phyloP scores from a whole-genome alignment of 2,329 filamentous ascomycete species.

The Fusarium phyllophilum region DNA sequence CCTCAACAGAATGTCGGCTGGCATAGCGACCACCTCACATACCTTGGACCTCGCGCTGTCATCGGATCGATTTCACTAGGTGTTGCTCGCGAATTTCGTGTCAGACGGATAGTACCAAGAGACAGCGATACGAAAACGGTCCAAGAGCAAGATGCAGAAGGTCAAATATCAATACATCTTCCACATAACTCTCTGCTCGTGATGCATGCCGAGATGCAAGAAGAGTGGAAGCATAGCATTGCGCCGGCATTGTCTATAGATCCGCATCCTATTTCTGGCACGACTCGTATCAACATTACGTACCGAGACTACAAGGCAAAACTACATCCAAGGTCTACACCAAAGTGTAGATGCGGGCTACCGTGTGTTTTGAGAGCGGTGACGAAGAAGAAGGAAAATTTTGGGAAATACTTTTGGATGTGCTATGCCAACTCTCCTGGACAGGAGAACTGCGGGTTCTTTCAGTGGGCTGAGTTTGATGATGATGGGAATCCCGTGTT shows the following conservation, averaged over 20 bases:
- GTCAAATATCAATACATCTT: slow-evolving; percentile 91
- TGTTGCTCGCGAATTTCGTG: slow-evolving; percentile 91
- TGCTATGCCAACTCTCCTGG: slow-evolving; percentile 81
- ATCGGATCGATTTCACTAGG: slow-evolving; percentile 93
- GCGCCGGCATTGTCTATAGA: slow-evolving; percentile 79
- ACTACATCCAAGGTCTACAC: slow-evolving; percentile 81
- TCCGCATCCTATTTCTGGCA: slow-evolving; percentile 84
- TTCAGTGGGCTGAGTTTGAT: slow-evolving; percentile 88
- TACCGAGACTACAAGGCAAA: slow-evolving; percentile 86
- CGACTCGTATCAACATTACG: slow-evolving; percentile 89
- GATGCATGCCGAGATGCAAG: slow-evolving; percentile 99
- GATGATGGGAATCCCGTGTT: slow-evolving; percentile 79
- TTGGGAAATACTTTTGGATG: slow-evolving; percentile 92
- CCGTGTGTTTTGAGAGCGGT: slow-evolving; percentile 79
- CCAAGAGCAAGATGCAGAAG: slow-evolving; percentile 71
- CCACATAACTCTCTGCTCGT: slow-evolving; percentile 93
- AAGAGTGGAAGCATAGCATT: slow-evolving; percentile 94
- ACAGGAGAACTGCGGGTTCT: slow-evolving; percentile 77
- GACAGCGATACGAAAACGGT: slow-evolving; percentile 55
- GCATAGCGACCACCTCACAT: slow-evolving; percentile 92
- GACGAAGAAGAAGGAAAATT: slow-evolving; percentile 78
- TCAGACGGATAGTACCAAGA: slow-evolving; percentile 77
- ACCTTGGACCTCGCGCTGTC: slow-evolving; percentile 86
- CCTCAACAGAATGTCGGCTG: slow-evolving; percentile 86
- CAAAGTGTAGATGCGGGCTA: slow-evolving; percentile 79